Evolutionary conservation across 75 land plant species (phyloP).

Genomic region (Selaginella tamariscina): DNA sequence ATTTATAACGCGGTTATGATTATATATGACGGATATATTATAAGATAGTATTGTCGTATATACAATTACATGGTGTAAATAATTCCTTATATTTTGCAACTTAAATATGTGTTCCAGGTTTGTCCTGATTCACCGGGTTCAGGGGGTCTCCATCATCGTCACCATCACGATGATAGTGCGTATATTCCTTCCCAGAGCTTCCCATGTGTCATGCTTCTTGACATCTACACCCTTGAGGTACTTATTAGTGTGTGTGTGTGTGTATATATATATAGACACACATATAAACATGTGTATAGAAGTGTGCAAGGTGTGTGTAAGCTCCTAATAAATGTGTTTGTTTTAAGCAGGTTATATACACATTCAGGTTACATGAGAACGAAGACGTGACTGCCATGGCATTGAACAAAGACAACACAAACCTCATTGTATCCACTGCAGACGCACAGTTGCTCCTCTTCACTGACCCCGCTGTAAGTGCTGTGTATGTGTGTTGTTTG

Average conservation of each 20-base stretch:
- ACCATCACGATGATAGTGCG: background rate
- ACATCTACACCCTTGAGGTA: background rate
- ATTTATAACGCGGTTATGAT: too few relatives aligned
- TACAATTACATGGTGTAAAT: too few relatives aligned
- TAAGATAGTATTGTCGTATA: too few relatives aligned
- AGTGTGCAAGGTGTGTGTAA: too few relatives aligned
- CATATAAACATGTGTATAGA: too few relatives aligned
- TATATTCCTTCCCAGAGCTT: background rate
- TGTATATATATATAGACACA: too few relatives aligned
- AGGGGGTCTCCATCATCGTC: background rate
- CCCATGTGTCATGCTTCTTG: background rate
- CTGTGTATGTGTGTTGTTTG: background rate
- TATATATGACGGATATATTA: too few relatives aligned
- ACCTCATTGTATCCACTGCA: conserved; percentile 83
- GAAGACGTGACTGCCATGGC: conserved; percentile 85
- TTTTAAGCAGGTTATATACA: conserved; percentile 66
- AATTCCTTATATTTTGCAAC: too few relatives aligned
- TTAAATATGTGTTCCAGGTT: too few relatives aligned
- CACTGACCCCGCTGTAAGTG: conserved; percentile 94
- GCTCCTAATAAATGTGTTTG: too few relatives aligned
- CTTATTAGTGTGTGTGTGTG: background rate
- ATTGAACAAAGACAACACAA: conserved; percentile 73
- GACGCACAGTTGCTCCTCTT: conserved; percentile 74
- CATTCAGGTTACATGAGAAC: conserved; percentile 47
- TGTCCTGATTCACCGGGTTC: background rate